Base-by-base conservation (phyloP, 257 asterid genomes). In the Ilex asprella region DNA sequence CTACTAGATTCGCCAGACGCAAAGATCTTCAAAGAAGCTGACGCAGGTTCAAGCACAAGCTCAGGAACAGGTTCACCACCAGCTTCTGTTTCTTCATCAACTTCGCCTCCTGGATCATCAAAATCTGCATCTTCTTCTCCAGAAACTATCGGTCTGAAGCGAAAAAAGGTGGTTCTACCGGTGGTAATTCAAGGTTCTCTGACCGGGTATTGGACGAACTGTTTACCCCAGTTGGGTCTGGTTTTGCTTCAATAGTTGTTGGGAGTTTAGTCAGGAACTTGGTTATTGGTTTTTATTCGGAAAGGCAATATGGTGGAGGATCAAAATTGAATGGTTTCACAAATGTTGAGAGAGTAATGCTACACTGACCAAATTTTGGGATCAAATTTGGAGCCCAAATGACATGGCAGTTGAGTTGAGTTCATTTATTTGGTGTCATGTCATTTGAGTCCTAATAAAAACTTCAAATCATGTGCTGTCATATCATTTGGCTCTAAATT, bases 211-310 rank as follows among this genome's bases (percentile, higher is more conserved):
- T 77, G 58, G 82, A 84, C 65, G 80, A 71, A 66, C 30, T 86
- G 62, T 80, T 84, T 52, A 62, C 96, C 0, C 80, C 79, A 39
- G 71, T 82, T 29, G 92, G 95, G 30, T 69, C 84, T 4, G 92
- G 90, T 61, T 86, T 88, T 65, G 86, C 83, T 32, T 86, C 96
- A 6, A 81, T 72, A 2, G 78, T 86, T 55, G 81, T 79, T 3
- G 96, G 96, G 27, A 86, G 90, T 66, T 76, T 86, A 16, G 86
- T 88, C 0, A 82, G 71, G 56, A 84, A 80, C 31, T 59, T 78
- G 66, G 90, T 78, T 16, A 63, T 77, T 85, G 82, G 73, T 12
- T 67, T 75, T 57, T 75, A 15, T 51, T 66, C 85, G 0, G 74
- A 66, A 0, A 69, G 69, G 66, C 69, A 67, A 11, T 35, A 27